Evolutionary conservation across 73 alveolate species (phyloP).

Genomic region (Halteria grandinella): DNA sequence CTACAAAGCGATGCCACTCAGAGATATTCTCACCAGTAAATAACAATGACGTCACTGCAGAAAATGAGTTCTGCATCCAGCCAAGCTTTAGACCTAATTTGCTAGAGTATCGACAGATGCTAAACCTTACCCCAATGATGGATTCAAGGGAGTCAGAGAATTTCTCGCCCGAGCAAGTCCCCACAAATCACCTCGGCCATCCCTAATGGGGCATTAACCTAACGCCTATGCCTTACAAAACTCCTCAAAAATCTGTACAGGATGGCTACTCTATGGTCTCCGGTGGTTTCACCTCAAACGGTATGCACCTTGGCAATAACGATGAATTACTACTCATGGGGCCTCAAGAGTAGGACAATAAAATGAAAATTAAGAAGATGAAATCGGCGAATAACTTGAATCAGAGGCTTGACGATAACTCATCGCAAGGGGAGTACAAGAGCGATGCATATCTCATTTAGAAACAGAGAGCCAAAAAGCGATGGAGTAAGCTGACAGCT

Average conservation of each 20-base stretch:
- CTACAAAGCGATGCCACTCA: background rate
- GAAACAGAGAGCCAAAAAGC: constrained; percentile 12
- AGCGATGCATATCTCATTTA: background rate
- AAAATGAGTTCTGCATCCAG: background rate
- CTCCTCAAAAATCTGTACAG: too few relatives aligned
- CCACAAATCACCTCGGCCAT: too few relatives aligned
- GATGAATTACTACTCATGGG: background rate
- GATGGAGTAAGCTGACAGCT: constrained; percentile 51
- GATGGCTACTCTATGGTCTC: too few relatives aligned
- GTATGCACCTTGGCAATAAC: background rate
- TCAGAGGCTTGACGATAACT: background rate
- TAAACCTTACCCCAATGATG: background rate
- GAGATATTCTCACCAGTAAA: background rate
- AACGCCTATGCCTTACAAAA: too few relatives aligned
- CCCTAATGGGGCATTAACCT: too few relatives aligned
- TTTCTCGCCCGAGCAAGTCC: too few relatives aligned
- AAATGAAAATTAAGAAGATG: background rate
- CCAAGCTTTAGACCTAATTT: background rate
- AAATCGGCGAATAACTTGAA: background rate
- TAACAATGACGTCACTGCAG: background rate
- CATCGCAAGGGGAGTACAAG: background rate
- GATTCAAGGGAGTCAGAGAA: background rate
- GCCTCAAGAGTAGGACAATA: background rate
- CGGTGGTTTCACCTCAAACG: too few relatives aligned
- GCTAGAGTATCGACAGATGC: background rate